Evolutionary conservation across 352 stramenopile species (phyloP), one percentile per base, ranked within the genome.

Genomic region (Phytopythium ostracodes): DNA sequence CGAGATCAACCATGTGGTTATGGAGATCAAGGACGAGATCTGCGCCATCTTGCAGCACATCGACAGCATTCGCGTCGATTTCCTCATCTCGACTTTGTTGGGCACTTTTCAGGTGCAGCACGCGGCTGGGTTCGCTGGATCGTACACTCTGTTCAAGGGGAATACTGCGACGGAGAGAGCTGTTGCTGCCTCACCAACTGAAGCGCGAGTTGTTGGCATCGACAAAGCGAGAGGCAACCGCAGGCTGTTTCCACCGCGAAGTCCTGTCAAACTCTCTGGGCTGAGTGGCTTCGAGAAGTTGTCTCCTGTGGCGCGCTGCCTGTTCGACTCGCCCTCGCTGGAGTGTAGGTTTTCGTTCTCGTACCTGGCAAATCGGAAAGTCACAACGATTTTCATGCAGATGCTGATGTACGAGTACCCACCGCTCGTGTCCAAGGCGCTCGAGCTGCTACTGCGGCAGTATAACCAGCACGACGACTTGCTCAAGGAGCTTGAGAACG

Each of bases 381-480:
- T 85, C 38, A 81, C 76, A 15, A 89, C 79, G 2, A 69, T 91
- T 24, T 65, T 91, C 17, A 84, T 89, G 76, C 82, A 91, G 59
- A 78, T 89, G 79, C 71, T 91, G 4, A 89, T 91, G 82, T 89
- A 89, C 53, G 79, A 89, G 57, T 86, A 91, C 63, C 79, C 82
- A 18, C 79, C 79, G 14, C 71, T 91, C 11, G 82, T 91, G 6
- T 84, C 78, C 0, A 88, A 87, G 59, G 75, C 79, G n/a, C 73
- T 91, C 33, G 79, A 91, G 57, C 62, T 91, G n/a, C 51, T 88
- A 36, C 56, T 91, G 33, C 79, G 88, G 50, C 76, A 91, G 51
- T 89, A 81, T 53, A 88, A 89, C 52, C 79, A 88, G 42, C 82
- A 91, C 25, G 82, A 89, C 33, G 76, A 89, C 14, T 62, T 91